Percentiles rank a stretch among this genome's conserved stretches.
Conservation (phyloP, 352 stramenopile genomes). For the Saprolegnia diclina region DNA sequence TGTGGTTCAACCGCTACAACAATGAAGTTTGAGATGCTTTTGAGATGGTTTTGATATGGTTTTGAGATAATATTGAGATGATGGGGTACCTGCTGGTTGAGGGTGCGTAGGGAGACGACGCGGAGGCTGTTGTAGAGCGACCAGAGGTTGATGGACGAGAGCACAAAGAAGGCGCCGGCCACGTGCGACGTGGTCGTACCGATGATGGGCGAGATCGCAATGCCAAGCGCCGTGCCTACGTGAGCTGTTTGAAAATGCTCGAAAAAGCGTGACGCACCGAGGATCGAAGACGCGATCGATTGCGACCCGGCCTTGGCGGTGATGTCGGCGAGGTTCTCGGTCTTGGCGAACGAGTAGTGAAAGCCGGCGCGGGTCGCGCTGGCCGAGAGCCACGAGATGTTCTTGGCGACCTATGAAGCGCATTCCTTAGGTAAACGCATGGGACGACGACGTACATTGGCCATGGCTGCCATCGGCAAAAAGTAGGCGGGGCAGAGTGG, state of each 20-base stretch:
- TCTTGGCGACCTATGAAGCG: slow-evolving; percentile 76
- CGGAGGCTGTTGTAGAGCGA: slow-evolving; percentile 54
- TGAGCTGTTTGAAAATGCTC: background rate
- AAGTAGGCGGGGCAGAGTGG: slow-evolving; percentile 76
- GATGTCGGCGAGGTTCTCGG: slow-evolving; percentile 93
- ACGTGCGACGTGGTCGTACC: slow-evolving; percentile 47
- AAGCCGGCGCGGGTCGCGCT: slow-evolving; percentile 91
- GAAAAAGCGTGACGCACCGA: slow-evolving; percentile 34
- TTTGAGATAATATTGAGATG: no score
- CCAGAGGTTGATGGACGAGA: slow-evolving; percentile 49
- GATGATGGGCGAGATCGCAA: slow-evolving; percentile 55
- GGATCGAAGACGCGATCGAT: slow-evolving; percentile 88
- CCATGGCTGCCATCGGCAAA: slow-evolving; percentile 83
- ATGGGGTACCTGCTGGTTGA: slow-evolving; percentile 38
- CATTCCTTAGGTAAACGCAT: background rate
- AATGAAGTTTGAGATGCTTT: background rate
- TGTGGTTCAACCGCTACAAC: slow-evolving; percentile 50
- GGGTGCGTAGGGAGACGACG: slow-evolving; percentile 54
- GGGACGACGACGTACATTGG: slow-evolving; percentile 40
- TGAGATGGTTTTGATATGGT: no score
- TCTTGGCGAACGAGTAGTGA: slow-evolving; percentile 88
- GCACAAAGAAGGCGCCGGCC: slow-evolving; percentile 43
- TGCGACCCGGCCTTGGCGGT: slow-evolving; percentile 95
- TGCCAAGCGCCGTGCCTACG: slow-evolving; percentile 55
- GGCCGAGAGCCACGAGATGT: slow-evolving; percentile 93